A percentile compares a stretch with the other conserved stretches of the same genome.
Conservation (phyloP, 2,329 filamentous ascomycete genomes). For the Aspergillus pseudoterreus region DNA sequence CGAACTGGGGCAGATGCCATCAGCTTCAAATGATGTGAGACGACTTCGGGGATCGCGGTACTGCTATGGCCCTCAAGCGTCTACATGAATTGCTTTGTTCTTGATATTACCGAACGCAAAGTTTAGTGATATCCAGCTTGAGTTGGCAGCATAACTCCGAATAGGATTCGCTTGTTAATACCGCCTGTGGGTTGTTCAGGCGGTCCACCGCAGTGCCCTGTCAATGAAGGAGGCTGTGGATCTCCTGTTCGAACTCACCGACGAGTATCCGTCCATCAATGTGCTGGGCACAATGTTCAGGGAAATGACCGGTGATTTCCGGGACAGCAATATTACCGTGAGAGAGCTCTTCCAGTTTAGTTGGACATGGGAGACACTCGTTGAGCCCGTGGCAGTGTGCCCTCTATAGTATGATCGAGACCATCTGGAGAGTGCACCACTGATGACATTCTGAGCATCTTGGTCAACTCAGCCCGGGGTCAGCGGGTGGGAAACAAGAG, state of each 20-base stretch:
- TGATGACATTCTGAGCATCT: constrained; percentile 8
- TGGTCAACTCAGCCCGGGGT: constrained; percentile 5
- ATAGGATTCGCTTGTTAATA: background rate
- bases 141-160: too few relatives aligned
- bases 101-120: too few relatives aligned
- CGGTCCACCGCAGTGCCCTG: constrained; percentile 9
- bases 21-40: too few relatives aligned
- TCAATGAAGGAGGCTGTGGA: constrained; percentile 11
- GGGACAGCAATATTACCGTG: constrained; percentile 10
- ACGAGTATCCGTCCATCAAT: background rate
- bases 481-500: background rate
- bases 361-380: background rate
- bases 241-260: constrained; percentile 5
- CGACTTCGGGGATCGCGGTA: too few relatives aligned
- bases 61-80: too few relatives aligned
- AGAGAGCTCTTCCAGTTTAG: constrained; percentile 10
- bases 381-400: constrained; percentile 11
- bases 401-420: constrained; percentile 11
- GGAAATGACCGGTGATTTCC: background rate
- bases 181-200: constrained; percentile 12
- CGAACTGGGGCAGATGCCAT: too few relatives aligned
- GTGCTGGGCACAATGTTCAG: background rate
- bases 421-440: constrained; percentile 7
- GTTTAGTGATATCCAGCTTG: too few relatives aligned
- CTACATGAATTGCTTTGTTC: too few relatives aligned